These are phyloP conservation scores for Silybum marianum DNA, from an alignment of 129 eudicot genomes.

Conservation along the genomic window DNA sequence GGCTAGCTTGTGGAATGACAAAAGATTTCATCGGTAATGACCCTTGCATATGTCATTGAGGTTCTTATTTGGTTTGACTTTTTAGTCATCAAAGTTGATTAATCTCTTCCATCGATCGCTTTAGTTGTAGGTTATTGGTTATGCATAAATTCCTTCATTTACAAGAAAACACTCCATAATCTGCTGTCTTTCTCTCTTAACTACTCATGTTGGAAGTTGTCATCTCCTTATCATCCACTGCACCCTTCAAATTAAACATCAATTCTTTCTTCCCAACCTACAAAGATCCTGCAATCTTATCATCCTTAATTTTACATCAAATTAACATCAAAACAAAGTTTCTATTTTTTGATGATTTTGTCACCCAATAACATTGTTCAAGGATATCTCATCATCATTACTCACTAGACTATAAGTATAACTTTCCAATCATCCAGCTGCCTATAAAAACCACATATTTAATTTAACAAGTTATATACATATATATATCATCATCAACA, in stretches of 20 bases:
- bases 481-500: not conserved
- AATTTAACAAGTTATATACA: not conserved
- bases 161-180: slow-evolving; percentile 32
- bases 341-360: slow-evolving; percentile 33
- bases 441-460: slow-evolving; percentile 15
- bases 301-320: not conserved
- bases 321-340: slow-evolving; percentile 3
- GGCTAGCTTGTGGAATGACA: too few species aligned
- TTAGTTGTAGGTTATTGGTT: not conserved
- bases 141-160: slow-evolving; percentile 26
- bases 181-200: slow-evolving; percentile 38
- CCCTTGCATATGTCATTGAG: not conserved
- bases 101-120: slow-evolving; percentile 9
- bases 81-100: not conserved
- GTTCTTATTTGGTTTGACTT: not conserved
- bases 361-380: slow-evolving; percentile 26
- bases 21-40: not conserved
- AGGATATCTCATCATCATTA: slow-evolving; percentile 2
- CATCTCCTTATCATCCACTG: slow-evolving; percentile 30
- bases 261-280: slow-evolving; percentile 23
- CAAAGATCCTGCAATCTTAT: slow-evolving; percentile 26
- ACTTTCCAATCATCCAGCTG: slow-evolving; percentile 1
- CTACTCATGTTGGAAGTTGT: slow-evolving; percentile 30
- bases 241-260: slow-evolving; percentile 29
- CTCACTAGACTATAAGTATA: not conserved